Evolutionary conservation across 306 rosid species (phyloP), one percentile per base, ranked within the genome.

Genomic region (Inga leiocalycina): DNA sequence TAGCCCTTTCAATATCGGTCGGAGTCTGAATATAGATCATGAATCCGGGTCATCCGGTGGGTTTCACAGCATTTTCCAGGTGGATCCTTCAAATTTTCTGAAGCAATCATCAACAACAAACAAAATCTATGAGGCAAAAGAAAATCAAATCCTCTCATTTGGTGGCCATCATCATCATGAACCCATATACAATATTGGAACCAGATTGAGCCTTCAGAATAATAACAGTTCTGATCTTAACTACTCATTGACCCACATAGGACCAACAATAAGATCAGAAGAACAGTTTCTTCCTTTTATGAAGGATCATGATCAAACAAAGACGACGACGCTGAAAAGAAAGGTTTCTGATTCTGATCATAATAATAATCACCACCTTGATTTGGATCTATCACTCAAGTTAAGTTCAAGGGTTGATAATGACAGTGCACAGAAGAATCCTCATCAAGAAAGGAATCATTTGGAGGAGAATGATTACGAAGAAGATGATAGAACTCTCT

Each of bases 361-460:
- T 39, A 39, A 39, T 6, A 6, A 6, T 39, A 39, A 39, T 6
- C 43, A 6, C 43, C 54, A 49, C 14, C 84, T 93, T 80, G 92
- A 95, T 77, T 83, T 95, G 84, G 94, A 92, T 86, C 85, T 95
- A 20, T 92, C 98, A 24, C 97, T 95, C 5, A 86, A 84, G 82
- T 65, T 91, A 73, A 91, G 83, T 81, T 76, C 95, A 24, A 84
- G 61, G 52, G 66, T 71, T 46, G 64, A 30, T 27, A 51, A 62
- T 46, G 64, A 35, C 46, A 73, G 19, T 15, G 56, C 56, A 1
- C 12, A 91, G 34, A 59, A 59, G 16, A 62, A 74, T 49, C 54
- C 0, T 49, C 54, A 11, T 49, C 5, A 49, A 49, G 54, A 14
- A 49, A 49, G 5, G 5, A 49, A 49, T 82, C 76, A 76, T 76